Base-by-base conservation (phyloP, 2,329 filamentous ascomycete species). In the Peltaster fructicola region DNA sequence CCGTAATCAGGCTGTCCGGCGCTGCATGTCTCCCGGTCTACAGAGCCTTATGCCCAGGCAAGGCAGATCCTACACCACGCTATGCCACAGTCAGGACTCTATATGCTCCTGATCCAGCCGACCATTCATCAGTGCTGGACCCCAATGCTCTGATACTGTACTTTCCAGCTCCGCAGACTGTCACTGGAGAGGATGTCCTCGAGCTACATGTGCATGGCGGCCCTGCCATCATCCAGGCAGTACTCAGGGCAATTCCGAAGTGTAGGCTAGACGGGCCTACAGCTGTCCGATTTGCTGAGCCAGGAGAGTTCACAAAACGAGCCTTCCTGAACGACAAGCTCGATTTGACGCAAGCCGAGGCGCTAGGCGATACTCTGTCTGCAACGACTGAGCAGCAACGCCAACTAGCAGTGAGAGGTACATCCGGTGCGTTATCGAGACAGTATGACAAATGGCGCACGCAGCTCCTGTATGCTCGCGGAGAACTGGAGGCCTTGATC, bases 121-220 rank as follows among this genome's bases (percentile, higher is more conserved):
- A 50, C 2, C 50, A 48, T 4, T 50, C 57, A 3, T 51, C 51
- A 8, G 47, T 74, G 9, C 61, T 80, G 13, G 88, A 98, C 45
- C 68, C 81, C 0, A 68, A 72, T 24, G 78, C 88, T 1, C 51
- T 95, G 8, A 61, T 92, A 2, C 63, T 95, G 14, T 79, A 76
- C 52, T 92, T 95, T 37, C 77, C 80, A 0, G 62, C 58, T 0
- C 84, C 85, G 0, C 66, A 67, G 23, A 91, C 82, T 0, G 81
- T 80, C 6, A 98, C 88, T 0, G 88, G 88, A 15, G 84, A 95
- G 47, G 81, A 93, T 44, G 62, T 95, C 1, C 63, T 98, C 2
- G 88, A 98, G 48, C 53, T 98, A 4, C 88, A 98, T 41, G 66
- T 93, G n/a, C 88, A 98, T 43, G 88, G 88, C 14, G 85, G 88